Evolutionary conservation across 2,329 filamentous ascomycete genomes (phyloP), one percentile per base, ranked within the genome.

Genomic region (Neoascochyta sp.): DNA sequence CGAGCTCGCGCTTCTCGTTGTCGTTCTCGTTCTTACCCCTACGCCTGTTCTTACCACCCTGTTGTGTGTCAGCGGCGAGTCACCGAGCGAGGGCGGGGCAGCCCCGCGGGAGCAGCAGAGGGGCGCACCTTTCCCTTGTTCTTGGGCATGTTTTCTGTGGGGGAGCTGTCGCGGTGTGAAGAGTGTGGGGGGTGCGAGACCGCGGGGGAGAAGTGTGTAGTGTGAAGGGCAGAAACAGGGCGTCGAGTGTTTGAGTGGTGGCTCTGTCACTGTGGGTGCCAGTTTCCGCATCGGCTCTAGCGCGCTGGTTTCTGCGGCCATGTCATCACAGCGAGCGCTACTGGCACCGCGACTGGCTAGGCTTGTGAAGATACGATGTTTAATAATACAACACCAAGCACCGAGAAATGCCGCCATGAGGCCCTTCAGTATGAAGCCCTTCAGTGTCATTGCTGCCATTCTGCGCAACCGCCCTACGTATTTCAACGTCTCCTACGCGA

Each of bases 31-130:
- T 94, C 83, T 95, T 96, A 72, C 90, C 90, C 73, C 92, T 81
- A 80, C 90, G 84, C 70, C 90, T 77, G 74, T 96, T 96, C 79
- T 96, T 96, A 74, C 90, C 90, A 69, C 90, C 90, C 87, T 92
- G 33, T 21, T 22, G 8, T 10, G 4, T 24, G 42, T 54, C 34
- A 60, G 49, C 22, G 26, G 20, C 15, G n/a, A 29, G 22, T 5
- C 3, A 2, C 2, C 9, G n/a, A 5, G 5, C 3, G 13, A 8
- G 7, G 20, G 49, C 35, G 50, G 52, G 47, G 51, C 37, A 41
- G 27, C 41, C 36, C 42, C 41, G 32, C 33, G 36, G 11, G 23
- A 34, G 5, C 16, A 32, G n/a, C 25, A 15, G 14, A 10, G 38
- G 24, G n/a, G 51, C 55, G 64, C 75, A 94, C 88, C 74, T 95